These are phyloP conservation scores for Copromyces sp. DNA, from an alignment of 495 filamentous ascomycete genomes.

Conservation along the genomic window DNA sequence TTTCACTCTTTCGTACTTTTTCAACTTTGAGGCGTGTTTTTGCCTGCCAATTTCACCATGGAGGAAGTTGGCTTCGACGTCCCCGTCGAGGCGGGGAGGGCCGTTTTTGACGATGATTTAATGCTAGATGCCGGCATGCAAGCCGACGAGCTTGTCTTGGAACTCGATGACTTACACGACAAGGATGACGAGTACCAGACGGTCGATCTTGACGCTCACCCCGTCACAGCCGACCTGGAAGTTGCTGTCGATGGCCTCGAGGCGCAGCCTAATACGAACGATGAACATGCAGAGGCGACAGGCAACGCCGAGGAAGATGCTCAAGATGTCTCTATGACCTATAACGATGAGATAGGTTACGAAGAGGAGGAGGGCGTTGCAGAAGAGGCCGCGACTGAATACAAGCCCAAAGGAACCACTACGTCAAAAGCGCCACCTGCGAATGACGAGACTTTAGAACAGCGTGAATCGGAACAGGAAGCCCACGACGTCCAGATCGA, in stretches of 20 bases:
- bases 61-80: constrained; percentile 14
- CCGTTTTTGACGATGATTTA: constrained; percentile 19
- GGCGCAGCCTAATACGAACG: background rate
- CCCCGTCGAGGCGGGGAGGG: constrained; percentile 10
- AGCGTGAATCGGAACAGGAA: background rate
- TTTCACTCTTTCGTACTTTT: background rate
- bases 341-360: constrained; percentile 24
- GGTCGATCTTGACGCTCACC: background rate
- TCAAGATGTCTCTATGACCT: constrained; percentile 9
- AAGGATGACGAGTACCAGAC: background rate
- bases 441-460: background rate
- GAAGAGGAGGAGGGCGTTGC: constrained; percentile 8
- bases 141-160: constrained; percentile 23
- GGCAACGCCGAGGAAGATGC: constrained; percentile 15
- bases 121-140: constrained; percentile 15
- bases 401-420: background rate
- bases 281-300: constrained; percentile 8
- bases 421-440: background rate
- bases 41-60: constrained; percentile 6
- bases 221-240: constrained; percentile 9
- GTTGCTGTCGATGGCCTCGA: constrained; percentile 14
- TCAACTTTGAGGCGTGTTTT: background rate
- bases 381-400: background rate
- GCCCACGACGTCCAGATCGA: background rate
- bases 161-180: constrained; percentile 11